These are phyloP conservation scores for Pichia membranifaciens DNA, from an alignment of 805 yeast species.

Conservation along the genomic window DNA sequence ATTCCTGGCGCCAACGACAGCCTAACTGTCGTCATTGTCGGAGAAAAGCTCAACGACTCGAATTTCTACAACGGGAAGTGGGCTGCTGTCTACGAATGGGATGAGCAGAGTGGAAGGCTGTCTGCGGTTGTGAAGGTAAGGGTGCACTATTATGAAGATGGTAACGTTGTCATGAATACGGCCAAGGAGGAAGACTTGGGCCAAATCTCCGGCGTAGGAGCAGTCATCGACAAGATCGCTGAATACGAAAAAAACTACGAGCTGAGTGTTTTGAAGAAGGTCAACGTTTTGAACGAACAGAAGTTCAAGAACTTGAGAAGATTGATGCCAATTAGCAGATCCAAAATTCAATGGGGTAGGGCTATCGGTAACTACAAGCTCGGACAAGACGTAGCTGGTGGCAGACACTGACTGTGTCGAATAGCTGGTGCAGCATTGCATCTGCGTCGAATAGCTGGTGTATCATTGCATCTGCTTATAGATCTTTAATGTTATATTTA, in stretches of 20 bases:
- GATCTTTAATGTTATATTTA: neutral
- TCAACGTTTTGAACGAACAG: conserved; percentile 68
- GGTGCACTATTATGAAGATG: conserved; percentile 93
- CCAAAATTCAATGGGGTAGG: conserved; percentile 92
- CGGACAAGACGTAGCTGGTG: conserved; percentile 69
- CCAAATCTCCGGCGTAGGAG: conserved; percentile 15
- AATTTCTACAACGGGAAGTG: conserved; percentile 90
- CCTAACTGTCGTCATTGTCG: conserved; percentile 50
- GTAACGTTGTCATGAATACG: conserved; percentile 76
- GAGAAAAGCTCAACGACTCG: conserved; percentile 62
- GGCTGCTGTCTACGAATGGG: conserved; percentile 72
- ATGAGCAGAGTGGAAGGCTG: conserved; percentile 27
- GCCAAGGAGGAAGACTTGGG: conserved; percentile 1
- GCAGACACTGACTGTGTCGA: conserved; percentile 31
- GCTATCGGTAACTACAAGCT: conserved; percentile 85
- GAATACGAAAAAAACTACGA: conserved; percentile 57
- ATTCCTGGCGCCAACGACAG: conserved; percentile 36
- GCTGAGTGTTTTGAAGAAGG: conserved; percentile 51
- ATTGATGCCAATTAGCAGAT: conserved; percentile 84
- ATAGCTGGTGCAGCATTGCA: too few relatives aligned
- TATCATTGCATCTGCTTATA: neutral
- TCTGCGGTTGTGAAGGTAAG: conserved; percentile 58
- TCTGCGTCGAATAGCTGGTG: too few relatives aligned
- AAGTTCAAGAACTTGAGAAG: conserved; percentile 83
- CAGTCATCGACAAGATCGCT: conserved; percentile 42